Evolutionary conservation across 1,284 basidiomycete species (phyloP).

Genomic region (Apiotrichum sp.): DNA sequence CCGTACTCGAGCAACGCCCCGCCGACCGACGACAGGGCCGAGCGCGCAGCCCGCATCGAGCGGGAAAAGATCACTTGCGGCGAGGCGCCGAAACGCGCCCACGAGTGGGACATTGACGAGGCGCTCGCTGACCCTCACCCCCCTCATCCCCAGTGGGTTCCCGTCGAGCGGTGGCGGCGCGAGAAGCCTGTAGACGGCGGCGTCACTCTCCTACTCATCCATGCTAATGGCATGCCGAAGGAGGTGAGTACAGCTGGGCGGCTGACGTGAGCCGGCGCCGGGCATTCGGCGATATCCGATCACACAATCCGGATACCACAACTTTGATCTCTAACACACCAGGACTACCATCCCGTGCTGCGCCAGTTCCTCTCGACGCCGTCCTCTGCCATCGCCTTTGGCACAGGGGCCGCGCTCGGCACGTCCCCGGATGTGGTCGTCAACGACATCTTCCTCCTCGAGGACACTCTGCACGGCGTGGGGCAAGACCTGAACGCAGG

Average conservation of each 20-base stretch:
- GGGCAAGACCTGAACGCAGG: slow-evolving; percentile 60
- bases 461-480: slow-evolving; percentile 71
- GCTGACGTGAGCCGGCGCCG: no score
- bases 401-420: background rate
- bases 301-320: no score
- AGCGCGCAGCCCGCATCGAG: background rate
- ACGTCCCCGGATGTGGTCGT: slow-evolving; percentile 34
- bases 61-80: background rate
- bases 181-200: slow-evolving; percentile 33
- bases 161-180: slow-evolving; percentile 19
- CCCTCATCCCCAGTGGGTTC: slow-evolving; percentile 44
- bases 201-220: slow-evolving; percentile 63
- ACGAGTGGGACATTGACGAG: slow-evolving; percentile 1
- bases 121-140: slow-evolving; percentile 16
- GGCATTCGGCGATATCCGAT: no score
- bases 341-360: slow-evolving; percentile 57
- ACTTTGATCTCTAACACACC: background rate
- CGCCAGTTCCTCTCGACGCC: slow-evolving; percentile 40
- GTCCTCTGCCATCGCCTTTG: background rate
- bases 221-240: slow-evolving; percentile 77
- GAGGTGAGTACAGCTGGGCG: slow-evolving; percentile 53
- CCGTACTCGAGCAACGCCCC: background rate
- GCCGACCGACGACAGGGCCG: background rate
- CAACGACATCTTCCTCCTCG: slow-evolving; percentile 78
- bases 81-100: background rate